Base-by-base conservation (phyloP, 1,284 basidiomycete species). In the Trametes sp. region DNA sequence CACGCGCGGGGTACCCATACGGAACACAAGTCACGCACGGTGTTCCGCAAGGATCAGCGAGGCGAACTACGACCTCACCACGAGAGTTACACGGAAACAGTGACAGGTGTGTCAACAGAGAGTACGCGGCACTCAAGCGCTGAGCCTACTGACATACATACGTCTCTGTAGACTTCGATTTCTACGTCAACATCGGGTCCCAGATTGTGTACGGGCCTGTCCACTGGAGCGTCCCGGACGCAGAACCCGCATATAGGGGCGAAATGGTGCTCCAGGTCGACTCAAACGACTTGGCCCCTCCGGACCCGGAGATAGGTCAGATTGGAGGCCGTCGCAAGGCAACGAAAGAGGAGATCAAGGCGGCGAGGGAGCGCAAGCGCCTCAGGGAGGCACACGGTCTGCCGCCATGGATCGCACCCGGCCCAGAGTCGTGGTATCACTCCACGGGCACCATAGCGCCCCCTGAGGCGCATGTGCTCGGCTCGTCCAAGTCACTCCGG, bases 91-190 rank as follows among this genome's bases (percentile, higher is more conserved):
- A 80, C 80, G 8, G 84, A 88, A 65, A 83, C 77, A 0, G 78
- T 90, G 51, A 78, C 80, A 24, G 70, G 70, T 68, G 42, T 21
- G 64, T 51, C 29, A 23, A 16, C 21, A 4, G 19, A 13, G 28
- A 28, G 2, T 10, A 38, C 11, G 26, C 11, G 13, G 21, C n/a
- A 11, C 21, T 10, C 23, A 21, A 11, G 29, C n/a, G 21, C 29
- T 44, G 45, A 57, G n/a, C 31, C 31, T n/a, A 54, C 28, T 10
- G 33, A 38, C 4, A n/a, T 8, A 35, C 3, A 23, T 10, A 13
- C n/a, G n/a, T n/a, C 9, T 10, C 8, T 46, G 6, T 41, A 72
- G 88, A 90, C 70, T 91, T 92, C 67, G 83, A 88, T 69, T 90
- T 90, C 69, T 80, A 74, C 64, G 83, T 91, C 71, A 83, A 88